Evolutionary conservation across 805 yeast genomes (phyloP).

Genomic region (Wickerhamomyces bovis): DNA sequence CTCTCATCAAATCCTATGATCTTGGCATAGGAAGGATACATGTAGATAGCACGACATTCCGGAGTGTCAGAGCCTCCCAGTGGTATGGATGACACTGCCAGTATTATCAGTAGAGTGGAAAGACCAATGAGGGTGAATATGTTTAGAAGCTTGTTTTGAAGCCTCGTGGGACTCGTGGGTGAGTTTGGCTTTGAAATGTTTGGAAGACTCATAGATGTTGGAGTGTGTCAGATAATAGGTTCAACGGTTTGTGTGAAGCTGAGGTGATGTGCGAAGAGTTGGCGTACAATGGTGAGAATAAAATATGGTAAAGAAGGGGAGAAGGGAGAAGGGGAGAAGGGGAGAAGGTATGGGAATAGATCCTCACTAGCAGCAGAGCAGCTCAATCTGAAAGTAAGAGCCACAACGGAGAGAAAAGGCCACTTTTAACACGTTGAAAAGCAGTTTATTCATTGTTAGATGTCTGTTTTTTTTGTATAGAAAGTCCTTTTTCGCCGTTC

Average conservation of each 20-base stretch:
- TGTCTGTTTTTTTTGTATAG: neutral
- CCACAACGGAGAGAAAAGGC: neutral
- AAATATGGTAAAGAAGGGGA: no score
- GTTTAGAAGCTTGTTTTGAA: neutral
- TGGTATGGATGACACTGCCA: neutral
- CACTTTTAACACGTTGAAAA: no score
- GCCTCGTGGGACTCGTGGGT: neutral
- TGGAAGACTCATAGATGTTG: neutral
- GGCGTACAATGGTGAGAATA: neutral
- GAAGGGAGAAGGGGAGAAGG: no score
- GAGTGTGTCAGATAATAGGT: neutral
- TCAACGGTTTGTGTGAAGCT: neutral
- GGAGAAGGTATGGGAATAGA: neutral
- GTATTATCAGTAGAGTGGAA: neutral
- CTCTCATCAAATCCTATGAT: slow-evolving; percentile 66
- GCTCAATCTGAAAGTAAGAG: neutral
- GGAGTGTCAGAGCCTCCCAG: slow-evolving; percentile 41
- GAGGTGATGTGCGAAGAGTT: neutral
- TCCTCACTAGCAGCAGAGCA: neutral
- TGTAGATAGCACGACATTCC: slow-evolving; percentile 61
- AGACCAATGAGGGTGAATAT: slow-evolving; percentile 2
- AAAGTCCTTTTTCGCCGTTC: neutral
- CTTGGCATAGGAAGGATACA: slow-evolving; percentile 81
- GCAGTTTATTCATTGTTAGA: no score
- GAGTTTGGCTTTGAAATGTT: neutral